These are phyloP conservation scores for Cladophialophora psammophila DNA, from an alignment of 2,329 filamentous ascomycete species.

Conservation along the genomic window DNA sequence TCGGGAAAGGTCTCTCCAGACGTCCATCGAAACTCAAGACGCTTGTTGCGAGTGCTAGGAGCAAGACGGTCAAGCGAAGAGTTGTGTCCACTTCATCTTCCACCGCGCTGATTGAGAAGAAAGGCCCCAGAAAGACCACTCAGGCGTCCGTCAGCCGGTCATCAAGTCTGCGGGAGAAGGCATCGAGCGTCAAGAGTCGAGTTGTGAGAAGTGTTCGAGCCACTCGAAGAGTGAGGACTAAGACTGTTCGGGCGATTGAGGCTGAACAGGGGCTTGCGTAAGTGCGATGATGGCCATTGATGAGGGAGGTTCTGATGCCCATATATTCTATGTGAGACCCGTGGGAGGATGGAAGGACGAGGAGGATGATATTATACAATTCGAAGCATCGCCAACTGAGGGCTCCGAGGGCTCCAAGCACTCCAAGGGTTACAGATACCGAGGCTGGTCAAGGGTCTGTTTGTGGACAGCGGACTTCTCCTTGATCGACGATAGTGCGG, in stretches of 20 bases:
- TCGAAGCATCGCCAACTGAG: neutral
- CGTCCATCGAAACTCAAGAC: slow-evolving; percentile 35
- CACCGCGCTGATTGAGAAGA: slow-evolving; percentile 33
- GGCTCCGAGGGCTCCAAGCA: too few relatives aligned
- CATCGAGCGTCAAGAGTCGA: slow-evolving; percentile 36
- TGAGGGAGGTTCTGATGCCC: neutral
- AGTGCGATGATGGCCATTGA: slow-evolving; percentile 9
- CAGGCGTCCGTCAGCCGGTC: slow-evolving; percentile 25
- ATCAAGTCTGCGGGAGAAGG: slow-evolving; percentile 35
- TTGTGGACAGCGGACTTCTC: slow-evolving; percentile 29
- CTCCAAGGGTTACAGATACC: neutral
- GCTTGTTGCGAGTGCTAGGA: slow-evolving; percentile 30
- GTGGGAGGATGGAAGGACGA: neutral
- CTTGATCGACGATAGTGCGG: slow-evolving; percentile 17
- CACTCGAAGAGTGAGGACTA: slow-evolving; percentile 25
- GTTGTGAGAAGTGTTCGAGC: slow-evolving; percentile 36
- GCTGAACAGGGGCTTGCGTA: slow-evolving; percentile 18
- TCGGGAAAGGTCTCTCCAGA: slow-evolving; percentile 22
- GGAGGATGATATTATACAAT: neutral
- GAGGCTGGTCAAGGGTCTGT: neutral
- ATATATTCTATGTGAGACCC: neutral
- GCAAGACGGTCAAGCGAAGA: slow-evolving; percentile 26
- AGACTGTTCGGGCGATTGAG: slow-evolving; percentile 29
- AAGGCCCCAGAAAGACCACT: slow-evolving; percentile 8
- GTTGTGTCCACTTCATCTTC: slow-evolving; percentile 35